These are phyloP conservation scores for Diddensiella caesifluorescens DNA, from an alignment of 805 yeast species.

Conservation along the genomic window DNA sequence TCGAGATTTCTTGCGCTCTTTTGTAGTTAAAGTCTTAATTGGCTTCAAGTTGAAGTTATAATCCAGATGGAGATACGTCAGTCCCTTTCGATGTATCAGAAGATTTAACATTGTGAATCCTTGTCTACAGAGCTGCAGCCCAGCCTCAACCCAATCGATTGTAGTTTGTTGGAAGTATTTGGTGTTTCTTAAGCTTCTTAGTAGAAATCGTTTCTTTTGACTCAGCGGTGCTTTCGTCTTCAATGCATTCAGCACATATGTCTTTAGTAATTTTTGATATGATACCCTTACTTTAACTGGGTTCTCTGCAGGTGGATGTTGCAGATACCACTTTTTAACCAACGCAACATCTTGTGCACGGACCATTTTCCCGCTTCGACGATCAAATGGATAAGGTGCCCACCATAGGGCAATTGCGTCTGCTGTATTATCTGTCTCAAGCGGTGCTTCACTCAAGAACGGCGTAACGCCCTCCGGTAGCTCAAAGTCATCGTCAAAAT, in stretches of 20 bases:
- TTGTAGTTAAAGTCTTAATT: slow-evolving; percentile 90
- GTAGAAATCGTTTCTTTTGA: slow-evolving; percentile 50
- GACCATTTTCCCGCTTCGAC: slow-evolving; percentile 61
- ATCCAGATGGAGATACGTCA: slow-evolving; percentile 89
- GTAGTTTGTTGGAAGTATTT: slow-evolving; percentile 88
- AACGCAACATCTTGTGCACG: slow-evolving; percentile 90
- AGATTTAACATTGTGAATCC: slow-evolving; percentile 91
- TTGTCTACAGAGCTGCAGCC: slow-evolving; percentile 85
- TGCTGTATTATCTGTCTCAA: slow-evolving; percentile 43
- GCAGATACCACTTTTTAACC: slow-evolving; percentile 74
- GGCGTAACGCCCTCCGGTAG: slow-evolving; percentile 34
- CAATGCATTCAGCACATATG: slow-evolving; percentile 64
- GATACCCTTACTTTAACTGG: slow-evolving; percentile 81
- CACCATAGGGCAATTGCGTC: slow-evolving; percentile 62
- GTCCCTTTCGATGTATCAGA: slow-evolving; percentile 82
- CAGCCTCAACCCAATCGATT: slow-evolving; percentile 98
- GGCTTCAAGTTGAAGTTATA: slow-evolving; percentile 95
- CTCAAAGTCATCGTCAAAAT: slow-evolving; percentile 37
- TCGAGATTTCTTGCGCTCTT: slow-evolving; percentile 91
- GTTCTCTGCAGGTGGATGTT: slow-evolving; percentile 48
- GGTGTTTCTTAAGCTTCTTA: slow-evolving; percentile 66
- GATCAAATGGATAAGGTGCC: slow-evolving; percentile 84
- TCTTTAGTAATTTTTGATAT: slow-evolving; percentile 81
- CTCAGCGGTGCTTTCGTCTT: slow-evolving; percentile 43
- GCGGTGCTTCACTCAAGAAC: slow-evolving; percentile 38